Evolutionary conservation across 148 eudicot species (phyloP), one percentile per base, ranked within the genome.

Genomic region (Amaranthus hypochondriacus): DNA sequence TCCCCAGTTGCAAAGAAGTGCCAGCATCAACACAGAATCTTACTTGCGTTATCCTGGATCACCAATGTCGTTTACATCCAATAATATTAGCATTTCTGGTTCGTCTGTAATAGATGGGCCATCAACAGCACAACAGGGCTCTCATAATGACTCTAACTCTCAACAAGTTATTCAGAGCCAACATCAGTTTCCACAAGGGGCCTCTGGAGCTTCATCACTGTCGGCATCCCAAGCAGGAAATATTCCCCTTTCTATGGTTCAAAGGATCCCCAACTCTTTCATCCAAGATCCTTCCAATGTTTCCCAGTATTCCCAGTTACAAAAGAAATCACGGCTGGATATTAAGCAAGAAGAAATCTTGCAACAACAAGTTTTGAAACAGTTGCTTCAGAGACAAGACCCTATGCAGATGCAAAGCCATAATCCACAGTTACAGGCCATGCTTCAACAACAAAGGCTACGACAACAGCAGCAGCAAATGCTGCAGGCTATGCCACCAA

Each of bases 31-130:
- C 61, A 84, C 84, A 6, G 98, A 94, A 21, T 89, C 98, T 6
- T 87, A 88, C 79, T 76, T 87, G 82, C 87, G 96, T 4, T 76
- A 91, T 69, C 97, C 97, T 54, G 86, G 96, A 53, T 95, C 97
- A 21, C 98, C 98, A 61, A 68, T 95, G 88, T 95, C 98, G 9
- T 92, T 95, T 79, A 74, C 96, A 11, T 95, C 98, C 53, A 95
- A 92, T 83, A 95, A 92, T 28, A 28, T 28, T 28, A 28, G 39
- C 72, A 78, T 87, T 67, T 94, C 97, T 54, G 96, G 92, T n/a
- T 94, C 98, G 21, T 86, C 97, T 3, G 82, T 83, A 47, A 81
- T 89, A 78, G 97, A 94, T 60, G 92, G 92, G 7, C 81, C 98
- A 12, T 82, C 88, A 21, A 72, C 77, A 5, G 75, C 78, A 67